phyloP scores from a whole-genome alignment of 2,329 filamentous ascomycete genomes.

The Ophiostoma montium region DNA sequence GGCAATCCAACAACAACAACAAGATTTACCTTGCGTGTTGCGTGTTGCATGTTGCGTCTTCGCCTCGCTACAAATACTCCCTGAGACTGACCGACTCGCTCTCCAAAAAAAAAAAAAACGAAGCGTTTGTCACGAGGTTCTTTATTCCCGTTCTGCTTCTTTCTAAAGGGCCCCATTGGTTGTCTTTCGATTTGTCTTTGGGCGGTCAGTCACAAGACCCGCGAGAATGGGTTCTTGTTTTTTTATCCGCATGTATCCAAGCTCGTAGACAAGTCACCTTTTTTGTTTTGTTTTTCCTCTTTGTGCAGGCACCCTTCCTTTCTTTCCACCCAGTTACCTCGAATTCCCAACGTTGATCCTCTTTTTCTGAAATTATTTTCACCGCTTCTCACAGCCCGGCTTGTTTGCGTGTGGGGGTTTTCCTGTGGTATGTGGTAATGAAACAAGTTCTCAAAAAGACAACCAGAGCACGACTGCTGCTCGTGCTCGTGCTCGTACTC shows the following conservation, averaged over 20 bases:
- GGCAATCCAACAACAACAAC: too few species aligned
- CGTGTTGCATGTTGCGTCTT: too few species aligned
- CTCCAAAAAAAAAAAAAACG: not conserved
- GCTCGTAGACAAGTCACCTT: not conserved
- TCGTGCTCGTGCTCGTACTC: too few species aligned
- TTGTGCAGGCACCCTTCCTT: too few species aligned
- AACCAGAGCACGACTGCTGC: too few species aligned
- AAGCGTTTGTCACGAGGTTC: too few species aligned
- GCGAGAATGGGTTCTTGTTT: not conserved
- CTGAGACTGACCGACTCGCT: not conserved
- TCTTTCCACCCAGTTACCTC: too few species aligned
- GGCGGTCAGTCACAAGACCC: constrained; percentile 1
- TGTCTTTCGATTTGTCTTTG: not conserved
- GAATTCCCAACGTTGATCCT: not conserved
- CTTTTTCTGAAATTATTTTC: not conserved
- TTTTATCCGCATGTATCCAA: not conserved
- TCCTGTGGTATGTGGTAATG: not conserved
- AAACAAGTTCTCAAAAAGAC: too few species aligned
- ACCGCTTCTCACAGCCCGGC: constrained; percentile 1
- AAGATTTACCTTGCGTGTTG: too few species aligned
- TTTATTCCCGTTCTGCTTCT: not conserved
- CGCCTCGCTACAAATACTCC: too few species aligned
- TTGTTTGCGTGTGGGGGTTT: constrained; percentile 6
- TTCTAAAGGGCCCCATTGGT: not conserved
- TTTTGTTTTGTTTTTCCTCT: not conserved